Base-by-base conservation (phyloP, 2,329 filamentous ascomycete genomes). In the Epichloe coenophiala region DNA sequence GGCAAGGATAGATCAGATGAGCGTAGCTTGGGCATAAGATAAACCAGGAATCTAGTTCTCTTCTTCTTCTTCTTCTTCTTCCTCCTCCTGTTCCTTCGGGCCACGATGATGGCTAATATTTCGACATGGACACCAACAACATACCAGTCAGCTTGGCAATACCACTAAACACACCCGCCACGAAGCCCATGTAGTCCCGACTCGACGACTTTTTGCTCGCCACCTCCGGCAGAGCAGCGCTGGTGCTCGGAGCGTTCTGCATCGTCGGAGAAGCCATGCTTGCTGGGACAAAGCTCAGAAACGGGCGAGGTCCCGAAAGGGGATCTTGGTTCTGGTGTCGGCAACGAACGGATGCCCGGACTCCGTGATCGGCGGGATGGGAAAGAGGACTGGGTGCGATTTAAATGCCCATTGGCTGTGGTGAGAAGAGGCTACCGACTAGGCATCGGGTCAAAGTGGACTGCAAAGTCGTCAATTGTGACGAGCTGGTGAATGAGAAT, bases 161-260 rank as follows among this genome's bases (percentile, higher is more conserved):
- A 23, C 93, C 93, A 38, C 88, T 95, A 64, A 96, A 96, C 6
- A 96, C 81, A n/a, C 93, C 93, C 1, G 88, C 93, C 31, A 96
- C 88, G 64, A 97, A 98, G n/a, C 91, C 93, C 61, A 88, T 90
- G 73, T 96, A 97, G 64, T 84, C 58, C 72, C 77, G 59, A 55
- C 58, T 52, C 36, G 53, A 38, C 27, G 47, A 42, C 31, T 51
- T 17, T 3, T n/a, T 50, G 2, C 2, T 12, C 21, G 47, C 2
- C 21, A 44, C 9, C 8, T 48, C 11, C 38, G 41, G 17, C 23
- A n/a, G 13, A 13, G 40, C 7, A 40, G 17, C 21, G 5, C 33
- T 9, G 15, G 21, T 21, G n/a, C 31, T 23, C 7, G 15, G 33
- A 9, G 48, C 19, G 19, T 6, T 39, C 7, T 38, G 33, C 48